Evolutionary conservation across 192 early-diverging fungal species (phyloP).

Genomic region (Podila epicladia): DNA sequence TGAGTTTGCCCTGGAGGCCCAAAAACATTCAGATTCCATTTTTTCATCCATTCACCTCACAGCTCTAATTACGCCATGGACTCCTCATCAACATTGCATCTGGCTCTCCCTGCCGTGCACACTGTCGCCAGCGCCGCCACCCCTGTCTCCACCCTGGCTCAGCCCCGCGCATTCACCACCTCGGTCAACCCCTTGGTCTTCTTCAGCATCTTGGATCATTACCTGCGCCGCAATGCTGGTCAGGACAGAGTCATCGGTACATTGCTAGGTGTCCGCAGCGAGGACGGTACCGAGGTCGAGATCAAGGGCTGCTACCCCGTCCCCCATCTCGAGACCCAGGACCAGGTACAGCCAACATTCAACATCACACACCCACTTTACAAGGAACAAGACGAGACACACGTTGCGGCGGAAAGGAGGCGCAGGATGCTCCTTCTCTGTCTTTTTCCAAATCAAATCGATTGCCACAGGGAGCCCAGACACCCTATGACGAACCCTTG

Average conservation of each 20-base stretch:
- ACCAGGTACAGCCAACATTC: constrained; percentile 56
- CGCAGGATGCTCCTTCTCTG: too few species aligned
- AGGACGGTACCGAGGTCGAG: constrained; percentile 89
- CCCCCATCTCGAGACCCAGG: constrained; percentile 79
- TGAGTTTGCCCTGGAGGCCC: background rate
- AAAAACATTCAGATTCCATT: background rate
- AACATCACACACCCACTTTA: background rate
- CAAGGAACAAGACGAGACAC: too few species aligned
- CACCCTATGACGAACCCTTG: too few species aligned
- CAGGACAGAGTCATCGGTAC: constrained; percentile 91
- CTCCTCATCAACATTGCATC: constrained; percentile 48
- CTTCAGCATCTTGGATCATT: constrained; percentile 94
- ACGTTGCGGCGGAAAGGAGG: too few species aligned
- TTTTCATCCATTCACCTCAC: background rate
- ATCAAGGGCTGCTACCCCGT: constrained; percentile 90
- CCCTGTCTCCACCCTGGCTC: constrained; percentile 38
- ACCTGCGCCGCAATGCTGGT: constrained; percentile 82
- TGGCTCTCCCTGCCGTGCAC: constrained; percentile 50
- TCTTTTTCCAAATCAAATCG: too few species aligned
- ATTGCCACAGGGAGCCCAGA: too few species aligned
- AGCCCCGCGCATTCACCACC: constrained; percentile 64
- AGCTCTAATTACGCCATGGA: constrained; percentile 37
- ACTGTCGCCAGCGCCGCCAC: constrained; percentile 40
- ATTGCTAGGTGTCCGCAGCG: constrained; percentile 87
- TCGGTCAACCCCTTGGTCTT: constrained; percentile 84